Base-by-base conservation (phyloP, 2,329 filamentous ascomycete genomes). In the Tympanopsis confertula region DNA sequence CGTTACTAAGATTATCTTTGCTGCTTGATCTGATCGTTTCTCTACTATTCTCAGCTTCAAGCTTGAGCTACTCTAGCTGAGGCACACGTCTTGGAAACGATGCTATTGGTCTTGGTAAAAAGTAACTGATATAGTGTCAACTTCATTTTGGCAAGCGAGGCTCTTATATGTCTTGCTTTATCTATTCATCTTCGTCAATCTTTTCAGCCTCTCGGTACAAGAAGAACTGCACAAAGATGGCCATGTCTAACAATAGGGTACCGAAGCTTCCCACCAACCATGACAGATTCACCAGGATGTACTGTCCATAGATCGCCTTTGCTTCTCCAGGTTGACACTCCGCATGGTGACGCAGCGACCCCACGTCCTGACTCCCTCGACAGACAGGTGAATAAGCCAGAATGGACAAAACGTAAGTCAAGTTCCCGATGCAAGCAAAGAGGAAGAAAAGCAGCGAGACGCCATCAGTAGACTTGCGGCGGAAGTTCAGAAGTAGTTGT, bases 401-500 rank as follows among this genome's bases (percentile, higher is more conserved):
- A 47, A 98, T 96, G 26, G 82, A 88, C 26, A 94, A 65, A 14
- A 95, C 88, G 51, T 93, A 96, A 0, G 88, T 95, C 45, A 94
- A 58, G 56, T 98, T 98, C 2, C 91, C 91, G 4, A 96, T 75
- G 54, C 89, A 96, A 4, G 91, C 91, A 55, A 98, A 96, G 17
- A 96, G 67, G 64, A 96, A 96, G 62, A 96, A 98, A 10, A 96
- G 71, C 62, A 95, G 78, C 45, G 84, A 89, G 15, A 98, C 81
- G 3, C 91, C 91, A 39, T 96, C 88, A 1, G 88, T 95, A 32
- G 82, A 88, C 63, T 94, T 94, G 44, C 91, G 81, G 15, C 85
- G 77, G 64, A 86, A 94, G 59, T 96, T 98, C 38, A 96, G 74
- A 5, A 95, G 68, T 2, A 98, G 69, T 62, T 98, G 91, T 0